phyloP scores from a whole-genome alignment of 805 yeast genomes.

The Yamadazyma phyllophila region DNA sequence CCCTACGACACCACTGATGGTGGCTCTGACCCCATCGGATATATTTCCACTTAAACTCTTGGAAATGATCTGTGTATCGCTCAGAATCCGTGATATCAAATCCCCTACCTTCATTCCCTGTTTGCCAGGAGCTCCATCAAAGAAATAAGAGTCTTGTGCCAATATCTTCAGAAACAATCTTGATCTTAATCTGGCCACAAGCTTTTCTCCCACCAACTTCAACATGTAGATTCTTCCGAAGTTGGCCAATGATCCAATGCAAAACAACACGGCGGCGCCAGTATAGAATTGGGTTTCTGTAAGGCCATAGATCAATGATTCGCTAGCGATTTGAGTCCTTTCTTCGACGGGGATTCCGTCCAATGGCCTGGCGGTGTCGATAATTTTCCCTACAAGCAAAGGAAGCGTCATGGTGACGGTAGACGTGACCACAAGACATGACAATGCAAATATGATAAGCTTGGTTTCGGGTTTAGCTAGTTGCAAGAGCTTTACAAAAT shows the following conservation, averaged over 20 bases:
- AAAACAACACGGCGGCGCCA: slow-evolving; percentile 59
- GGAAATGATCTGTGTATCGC: slow-evolving; percentile 86
- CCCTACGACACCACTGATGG: slow-evolving; percentile 82
- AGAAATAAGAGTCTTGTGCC: slow-evolving; percentile 83
- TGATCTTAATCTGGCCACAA: slow-evolving; percentile 81
- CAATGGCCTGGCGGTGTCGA: slow-evolving; percentile 60
- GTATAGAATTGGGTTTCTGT: slow-evolving; percentile 62
- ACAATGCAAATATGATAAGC: slow-evolving; percentile 53
- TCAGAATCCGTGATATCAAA: slow-evolving; percentile 79
- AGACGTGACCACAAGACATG: slow-evolving; percentile 66
- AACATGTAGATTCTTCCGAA: slow-evolving; percentile 75
- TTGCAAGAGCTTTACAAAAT: slow-evolving; percentile 21
- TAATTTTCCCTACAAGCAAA: slow-evolving; percentile 76
- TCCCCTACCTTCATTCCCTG: slow-evolving; percentile 76
- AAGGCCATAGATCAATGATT: slow-evolving; percentile 47
- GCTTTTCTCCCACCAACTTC: slow-evolving; percentile 78
- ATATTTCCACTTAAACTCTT: slow-evolving; percentile 84
- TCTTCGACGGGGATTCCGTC: slow-evolving; percentile 2
- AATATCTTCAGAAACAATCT: slow-evolving; percentile 73
- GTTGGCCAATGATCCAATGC: slow-evolving; percentile 74
- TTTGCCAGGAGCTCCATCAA: slow-evolving; percentile 67
- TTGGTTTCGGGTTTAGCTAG: slow-evolving; percentile 49
- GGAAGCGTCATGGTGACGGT: slow-evolving; percentile 82
- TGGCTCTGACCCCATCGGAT: slow-evolving; percentile 86
- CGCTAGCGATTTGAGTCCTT: slow-evolving; percentile 1